These are phyloP conservation scores for Aspergillus unguis DNA, from an alignment of 2,329 filamentous ascomycete species.

Conservation along the genomic window DNA sequence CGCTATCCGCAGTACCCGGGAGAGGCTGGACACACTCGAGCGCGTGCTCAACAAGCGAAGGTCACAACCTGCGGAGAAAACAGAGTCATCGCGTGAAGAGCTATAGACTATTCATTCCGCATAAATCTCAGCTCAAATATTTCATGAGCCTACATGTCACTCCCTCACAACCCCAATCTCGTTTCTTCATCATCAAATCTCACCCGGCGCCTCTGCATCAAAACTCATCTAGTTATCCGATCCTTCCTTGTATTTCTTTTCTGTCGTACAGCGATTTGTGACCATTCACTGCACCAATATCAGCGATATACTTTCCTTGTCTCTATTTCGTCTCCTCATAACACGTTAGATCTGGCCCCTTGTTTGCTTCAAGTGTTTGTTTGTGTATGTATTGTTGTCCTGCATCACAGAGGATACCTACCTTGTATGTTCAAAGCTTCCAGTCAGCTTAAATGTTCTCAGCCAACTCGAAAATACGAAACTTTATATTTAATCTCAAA, in stretches of 20 bases:
- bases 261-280: conserved; percentile 1
- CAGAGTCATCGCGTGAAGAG: conserved; percentile 23
- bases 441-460: background rate
- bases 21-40: conserved; percentile 75
- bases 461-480: background rate
- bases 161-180: background rate
- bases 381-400: background rate
- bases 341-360: background rate
- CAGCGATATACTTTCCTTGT: conserved; percentile 9
- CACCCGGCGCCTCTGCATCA: background rate
- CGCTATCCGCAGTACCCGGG: conserved; percentile 81
- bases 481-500: no score
- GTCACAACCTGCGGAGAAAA: conserved; percentile 17
- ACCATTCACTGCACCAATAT: background rate
- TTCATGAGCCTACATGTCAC: background rate
- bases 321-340: background rate
- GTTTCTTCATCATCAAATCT: background rate
- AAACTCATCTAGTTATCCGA: background rate
- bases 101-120: conserved; percentile 19
- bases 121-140: background rate
- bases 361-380: background rate
- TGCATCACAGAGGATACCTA: background rate
- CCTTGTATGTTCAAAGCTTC: background rate
- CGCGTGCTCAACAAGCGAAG: conserved; percentile 63
- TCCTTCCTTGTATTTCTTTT: background rate